A percentile compares a stretch with the other conserved stretches of the same genome.
Conservation (phyloP, 306 rosid species). For the Acacia confusa region DNA sequence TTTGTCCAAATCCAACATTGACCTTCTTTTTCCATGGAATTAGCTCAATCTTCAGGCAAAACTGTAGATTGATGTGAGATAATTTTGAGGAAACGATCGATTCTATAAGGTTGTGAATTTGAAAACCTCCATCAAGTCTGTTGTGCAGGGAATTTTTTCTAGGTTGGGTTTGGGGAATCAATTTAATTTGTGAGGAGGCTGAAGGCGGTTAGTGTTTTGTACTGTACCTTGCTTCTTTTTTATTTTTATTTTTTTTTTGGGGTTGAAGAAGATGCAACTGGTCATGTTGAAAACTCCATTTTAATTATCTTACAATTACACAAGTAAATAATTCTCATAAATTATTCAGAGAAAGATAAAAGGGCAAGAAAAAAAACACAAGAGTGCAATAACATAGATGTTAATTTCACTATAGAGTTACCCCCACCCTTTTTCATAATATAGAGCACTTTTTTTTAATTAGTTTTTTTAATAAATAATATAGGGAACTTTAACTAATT, state of each 20-base stretch:
- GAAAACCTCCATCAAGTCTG: not conserved
- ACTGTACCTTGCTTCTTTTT: not conserved
- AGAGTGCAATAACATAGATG: not conserved
- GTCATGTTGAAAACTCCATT: not conserved
- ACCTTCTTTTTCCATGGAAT: slow-evolving; percentile 57
- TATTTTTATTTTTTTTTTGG: not conserved
- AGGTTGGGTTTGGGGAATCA: not conserved
- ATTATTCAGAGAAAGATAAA: not conserved
- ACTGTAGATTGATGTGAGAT: not conserved
- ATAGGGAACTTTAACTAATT: too few species aligned
- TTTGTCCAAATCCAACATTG: slow-evolving; percentile 56
- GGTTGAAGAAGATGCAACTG: not conserved
- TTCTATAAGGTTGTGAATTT: not conserved
- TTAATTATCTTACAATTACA: not conserved
- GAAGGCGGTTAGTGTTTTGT: not conserved
- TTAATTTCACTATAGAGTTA: not conserved
- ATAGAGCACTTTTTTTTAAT: too few species aligned
- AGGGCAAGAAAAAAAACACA: not conserved
- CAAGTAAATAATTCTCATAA: not conserved
- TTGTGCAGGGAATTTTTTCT: not conserved
- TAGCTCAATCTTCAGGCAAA: not conserved
- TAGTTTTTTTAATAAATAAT: too few species aligned
- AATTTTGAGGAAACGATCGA: not conserved
- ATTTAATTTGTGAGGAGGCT: not conserved
- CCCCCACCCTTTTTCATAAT: too few species aligned